A percentile compares a stretch with the other conserved stretches of the same genome.
Conservation (phyloP, 169 alveolate species). For the Plasmodium gonderi region DNA sequence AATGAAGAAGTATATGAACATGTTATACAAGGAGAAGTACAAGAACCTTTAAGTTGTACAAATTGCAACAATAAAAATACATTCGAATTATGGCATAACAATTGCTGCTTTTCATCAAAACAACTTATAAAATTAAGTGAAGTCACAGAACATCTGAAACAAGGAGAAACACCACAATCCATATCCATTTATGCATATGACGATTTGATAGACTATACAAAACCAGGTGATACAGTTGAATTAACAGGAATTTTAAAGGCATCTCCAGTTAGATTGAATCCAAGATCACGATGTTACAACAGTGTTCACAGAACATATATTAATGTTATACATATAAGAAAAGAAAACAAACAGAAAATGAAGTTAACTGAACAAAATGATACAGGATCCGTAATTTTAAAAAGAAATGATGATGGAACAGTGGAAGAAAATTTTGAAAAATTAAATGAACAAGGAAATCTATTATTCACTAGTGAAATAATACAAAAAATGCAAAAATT, state of each 20-base stretch:
- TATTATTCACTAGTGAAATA: constrained; percentile 79
- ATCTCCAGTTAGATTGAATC: constrained; percentile 92
- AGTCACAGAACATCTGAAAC: constrained; percentile 93
- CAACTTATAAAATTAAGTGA: constrained; percentile 95
- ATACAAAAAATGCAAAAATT: constrained; percentile 87
- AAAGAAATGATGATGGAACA: constrained; percentile 76
- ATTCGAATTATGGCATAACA: constrained; percentile 94
- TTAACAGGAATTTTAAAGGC: constrained; percentile 97
- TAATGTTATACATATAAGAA: constrained; percentile 91
- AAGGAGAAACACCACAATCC: constrained; percentile 95
- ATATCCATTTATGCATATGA: constrained; percentile 94
- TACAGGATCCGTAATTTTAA: constrained; percentile 44
- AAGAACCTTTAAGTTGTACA: constrained; percentile 95
- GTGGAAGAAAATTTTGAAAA: constrained; percentile 75
- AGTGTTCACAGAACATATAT: constrained; percentile 94
- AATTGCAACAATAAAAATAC: constrained; percentile 93
- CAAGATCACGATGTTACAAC: constrained; percentile 91
- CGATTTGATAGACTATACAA: constrained; percentile 94
- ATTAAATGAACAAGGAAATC: constrained; percentile 73
- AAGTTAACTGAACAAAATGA: constrained; percentile 74
- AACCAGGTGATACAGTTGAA: constrained; percentile 98
- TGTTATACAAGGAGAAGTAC: constrained; percentile 95
- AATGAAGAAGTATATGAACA: constrained; percentile 89
- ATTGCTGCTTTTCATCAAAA: constrained; percentile 95
- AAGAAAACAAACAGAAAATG: constrained; percentile 80